Conservation (phyloP, 1,284 basidiomycete genomes). For the Ganoderma lucidum region DNA sequence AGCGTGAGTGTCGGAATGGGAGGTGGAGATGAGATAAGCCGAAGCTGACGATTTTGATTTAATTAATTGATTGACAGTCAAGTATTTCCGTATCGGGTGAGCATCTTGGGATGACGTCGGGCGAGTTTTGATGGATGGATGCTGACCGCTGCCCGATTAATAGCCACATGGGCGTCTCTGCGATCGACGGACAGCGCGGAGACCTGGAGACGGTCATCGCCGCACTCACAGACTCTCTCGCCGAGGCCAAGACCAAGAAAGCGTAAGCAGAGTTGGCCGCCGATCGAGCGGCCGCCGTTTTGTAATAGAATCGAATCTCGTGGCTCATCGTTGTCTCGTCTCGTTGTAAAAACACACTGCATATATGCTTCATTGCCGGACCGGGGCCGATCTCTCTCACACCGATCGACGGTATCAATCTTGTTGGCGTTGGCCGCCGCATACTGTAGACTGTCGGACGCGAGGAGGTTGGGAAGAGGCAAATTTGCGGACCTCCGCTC, state of each 20-base stretch:
- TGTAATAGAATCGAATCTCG: conserved; percentile 30
- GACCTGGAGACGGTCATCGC: conserved; percentile 83
- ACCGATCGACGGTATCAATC: not conserved
- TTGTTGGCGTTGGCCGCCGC: no score
- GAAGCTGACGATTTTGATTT: conserved; percentile 16
- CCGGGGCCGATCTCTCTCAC: not conserved
- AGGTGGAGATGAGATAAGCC: conserved; percentile 3
- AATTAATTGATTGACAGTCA: conserved; percentile 54
- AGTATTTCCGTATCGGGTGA: conserved; percentile 83
- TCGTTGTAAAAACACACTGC: conserved; percentile 17
- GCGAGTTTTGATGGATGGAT: no score
- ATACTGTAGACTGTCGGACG: conserved; percentile 6
- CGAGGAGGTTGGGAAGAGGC: conserved; percentile 4
- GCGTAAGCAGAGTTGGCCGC: conserved; percentile 36
- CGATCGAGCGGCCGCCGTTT: conserved; percentile 12
- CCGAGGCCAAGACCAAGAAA: conserved; percentile 56
- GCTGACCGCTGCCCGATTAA: not conserved
- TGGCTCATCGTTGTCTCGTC: conserved; percentile 22
- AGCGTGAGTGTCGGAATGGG: conserved; percentile 60
- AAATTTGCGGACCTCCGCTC: conserved; percentile 25
- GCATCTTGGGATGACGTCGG: conserved; percentile 35
- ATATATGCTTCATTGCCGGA: not conserved
- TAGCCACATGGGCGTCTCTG: conserved; percentile 93
- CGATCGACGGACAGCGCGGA: conserved; percentile 70
- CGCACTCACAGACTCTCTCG: conserved; percentile 68